A percentile compares a stretch with the other conserved stretches of the same genome.
These are phyloP conservation scores for Lactifluus hygrophoroides DNA, from an alignment of 768 basidiomycete species.

Conservation along the genomic window DNA sequence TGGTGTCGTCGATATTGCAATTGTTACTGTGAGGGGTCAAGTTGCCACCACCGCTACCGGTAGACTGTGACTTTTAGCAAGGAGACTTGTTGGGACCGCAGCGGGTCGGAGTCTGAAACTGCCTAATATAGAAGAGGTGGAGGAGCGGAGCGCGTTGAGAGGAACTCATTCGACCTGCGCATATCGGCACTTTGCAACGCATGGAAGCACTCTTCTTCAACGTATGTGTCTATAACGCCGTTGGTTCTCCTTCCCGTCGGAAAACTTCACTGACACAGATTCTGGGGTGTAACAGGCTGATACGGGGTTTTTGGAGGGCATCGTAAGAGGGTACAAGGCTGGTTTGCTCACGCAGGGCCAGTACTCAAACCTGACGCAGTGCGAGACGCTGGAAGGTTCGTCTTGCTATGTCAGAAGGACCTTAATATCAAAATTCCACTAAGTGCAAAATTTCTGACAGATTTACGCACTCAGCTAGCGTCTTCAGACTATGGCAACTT, in stretches of 20 bases:
- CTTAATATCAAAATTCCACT: neutral
- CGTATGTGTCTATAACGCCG: constrained; percentile 35
- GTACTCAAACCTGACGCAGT: constrained; percentile 91
- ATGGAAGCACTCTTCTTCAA: constrained; percentile 93
- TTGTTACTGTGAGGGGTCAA: too few species aligned
- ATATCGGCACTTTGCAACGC: neutral
- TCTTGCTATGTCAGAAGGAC: neutral
- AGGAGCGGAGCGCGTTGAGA: neutral
- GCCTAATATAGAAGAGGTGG: neutral
- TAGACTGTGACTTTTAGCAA: too few species aligned
- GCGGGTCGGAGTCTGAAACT: constrained; percentile 17
- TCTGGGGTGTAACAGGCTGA: constrained; percentile 43
- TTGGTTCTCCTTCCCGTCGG: neutral
- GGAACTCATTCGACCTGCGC: neutral
- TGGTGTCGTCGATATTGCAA: too few species aligned
- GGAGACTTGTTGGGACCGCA: too few species aligned
- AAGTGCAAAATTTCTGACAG: constrained; percentile 34
- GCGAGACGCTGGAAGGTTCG: constrained; percentile 92
- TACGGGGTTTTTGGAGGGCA: constrained; percentile 69
- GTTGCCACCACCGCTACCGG: too few species aligned
- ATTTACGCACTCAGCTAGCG: constrained; percentile 90
- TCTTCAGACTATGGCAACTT: constrained; percentile 99
- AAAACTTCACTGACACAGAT: constrained; percentile 25
- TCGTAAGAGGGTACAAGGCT: constrained; percentile 87
- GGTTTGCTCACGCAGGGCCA: constrained; percentile 84